phyloP scores from a whole-genome alignment of 2,329 filamentous ascomycete species.

The Paradendryphiella salina region DNA sequence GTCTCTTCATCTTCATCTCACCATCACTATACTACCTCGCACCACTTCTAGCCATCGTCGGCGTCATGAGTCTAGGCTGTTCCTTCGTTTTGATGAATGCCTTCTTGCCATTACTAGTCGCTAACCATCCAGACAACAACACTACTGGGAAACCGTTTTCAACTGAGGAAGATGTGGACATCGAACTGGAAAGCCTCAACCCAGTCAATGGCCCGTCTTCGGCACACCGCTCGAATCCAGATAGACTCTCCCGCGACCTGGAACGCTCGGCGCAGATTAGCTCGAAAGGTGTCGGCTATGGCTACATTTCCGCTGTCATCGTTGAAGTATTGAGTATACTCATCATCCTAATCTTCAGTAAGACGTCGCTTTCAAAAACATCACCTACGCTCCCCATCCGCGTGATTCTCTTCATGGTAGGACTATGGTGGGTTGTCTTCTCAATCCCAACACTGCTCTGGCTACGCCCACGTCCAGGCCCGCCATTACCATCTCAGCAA shows the following conservation, averaged over 20 bases:
- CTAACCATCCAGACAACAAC: constrained; percentile 67
- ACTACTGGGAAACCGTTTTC: constrained; percentile 11
- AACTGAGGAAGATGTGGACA: constrained; percentile 21
- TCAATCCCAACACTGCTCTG: constrained; percentile 82
- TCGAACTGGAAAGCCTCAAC: constrained; percentile 37
- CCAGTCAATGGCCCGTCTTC: constrained; percentile 9
- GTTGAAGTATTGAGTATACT: constrained; percentile 77
- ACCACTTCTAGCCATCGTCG: constrained; percentile 77
- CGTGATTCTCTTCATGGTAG: constrained; percentile 78
- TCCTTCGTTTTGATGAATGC: constrained; percentile 95
- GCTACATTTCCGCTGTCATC: constrained; percentile 80
- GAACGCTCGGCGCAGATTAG: constrained; percentile 83
- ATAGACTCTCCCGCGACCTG: constrained; percentile 64
- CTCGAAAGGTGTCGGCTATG: constrained; percentile 84
- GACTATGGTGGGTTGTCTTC: constrained; percentile 86
- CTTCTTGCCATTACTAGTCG: constrained; percentile 83
- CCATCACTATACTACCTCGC: constrained; percentile 77
- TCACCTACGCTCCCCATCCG: constrained; percentile 81
- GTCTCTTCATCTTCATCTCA: constrained; percentile 77
- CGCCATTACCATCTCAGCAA: constrained; percentile 61
- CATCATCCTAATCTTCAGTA: constrained; percentile 63
- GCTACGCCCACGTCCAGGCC: constrained; percentile 81
- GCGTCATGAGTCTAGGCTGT: constrained; percentile 89
- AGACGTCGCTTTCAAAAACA: constrained; percentile 54
- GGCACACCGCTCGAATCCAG: constrained; percentile 12